These are phyloP conservation scores for Hygrophoropsis aurantiaca DNA, from an alignment of 768 basidiomycete genomes.

Conservation along the genomic window DNA sequence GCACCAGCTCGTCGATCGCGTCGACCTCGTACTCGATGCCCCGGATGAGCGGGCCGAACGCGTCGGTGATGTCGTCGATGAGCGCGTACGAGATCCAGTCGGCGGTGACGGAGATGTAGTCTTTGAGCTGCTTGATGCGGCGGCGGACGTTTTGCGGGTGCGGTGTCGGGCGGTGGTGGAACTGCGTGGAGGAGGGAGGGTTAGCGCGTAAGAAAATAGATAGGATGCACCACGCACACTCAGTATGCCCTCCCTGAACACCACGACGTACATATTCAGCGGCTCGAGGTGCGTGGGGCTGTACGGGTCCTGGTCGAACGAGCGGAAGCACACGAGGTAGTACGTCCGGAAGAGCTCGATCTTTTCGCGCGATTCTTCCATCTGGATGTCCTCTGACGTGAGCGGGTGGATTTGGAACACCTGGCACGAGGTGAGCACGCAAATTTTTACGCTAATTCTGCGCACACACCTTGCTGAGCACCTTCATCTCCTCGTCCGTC, in stretches of 20 bases:
- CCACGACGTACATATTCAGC: slow-evolving; percentile 99
- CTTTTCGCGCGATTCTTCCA: slow-evolving; percentile 99
- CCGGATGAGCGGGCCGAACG: slow-evolving; percentile 97
- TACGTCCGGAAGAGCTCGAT: slow-evolving; percentile 99
- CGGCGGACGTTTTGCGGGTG: slow-evolving; percentile 98
- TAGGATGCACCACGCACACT: slow-evolving; percentile 60
- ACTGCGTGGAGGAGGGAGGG: slow-evolving; percentile 51
- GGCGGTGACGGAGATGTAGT: slow-evolving; percentile 97
- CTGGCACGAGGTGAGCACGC: slow-evolving; percentile 38
- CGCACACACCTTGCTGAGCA: slow-evolving; percentile 78
- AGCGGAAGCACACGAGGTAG: slow-evolving; percentile 98
- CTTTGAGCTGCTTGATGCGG: slow-evolving; percentile 97
- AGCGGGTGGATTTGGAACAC: slow-evolving; percentile 97
- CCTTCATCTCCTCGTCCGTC: slow-evolving; percentile 98
- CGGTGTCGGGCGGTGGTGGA: slow-evolving; percentile 96
- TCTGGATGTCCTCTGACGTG: slow-evolving; percentile 98
- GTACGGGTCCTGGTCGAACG: slow-evolving; percentile 98
- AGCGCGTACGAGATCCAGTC: slow-evolving; percentile 99
- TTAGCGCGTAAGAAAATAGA: neutral
- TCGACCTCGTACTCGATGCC: slow-evolving; percentile 99
- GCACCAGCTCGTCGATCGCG: slow-evolving; percentile 95
- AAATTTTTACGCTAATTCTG: neutral
- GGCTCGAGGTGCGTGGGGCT: slow-evolving; percentile 97
- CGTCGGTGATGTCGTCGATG: slow-evolving; percentile 99
- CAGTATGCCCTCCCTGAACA: slow-evolving; percentile 94